These are phyloP conservation scores for Planoprotostelium fungivorum DNA, from an alignment of 78 protist species.

Conservation along the genomic window DNA sequence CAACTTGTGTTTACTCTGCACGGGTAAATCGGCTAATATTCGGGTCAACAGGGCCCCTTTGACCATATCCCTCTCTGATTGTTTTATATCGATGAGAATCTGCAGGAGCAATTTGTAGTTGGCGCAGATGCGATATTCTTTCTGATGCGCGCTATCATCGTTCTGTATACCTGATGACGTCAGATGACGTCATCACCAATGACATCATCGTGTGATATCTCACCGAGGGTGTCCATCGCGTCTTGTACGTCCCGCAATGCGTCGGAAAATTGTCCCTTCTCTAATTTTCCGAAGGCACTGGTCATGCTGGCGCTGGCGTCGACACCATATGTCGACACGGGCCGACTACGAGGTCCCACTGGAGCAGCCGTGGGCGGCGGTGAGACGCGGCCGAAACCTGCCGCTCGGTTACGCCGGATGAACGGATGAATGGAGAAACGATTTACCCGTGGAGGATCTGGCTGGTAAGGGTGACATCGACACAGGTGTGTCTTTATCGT, in stretches of 20 bases:
- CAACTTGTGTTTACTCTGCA: slow-evolving; percentile 29
- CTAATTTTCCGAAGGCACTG: neutral
- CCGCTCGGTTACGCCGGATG: too few species aligned
- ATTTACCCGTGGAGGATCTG: too few species aligned
- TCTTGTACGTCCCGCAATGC: neutral
- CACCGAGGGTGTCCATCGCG: neutral
- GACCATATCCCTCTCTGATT: neutral
- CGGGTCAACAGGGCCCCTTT: slow-evolving; percentile 11
- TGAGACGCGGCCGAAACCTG: too few species aligned
- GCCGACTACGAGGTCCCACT: too few species aligned
- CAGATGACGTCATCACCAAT: neutral
- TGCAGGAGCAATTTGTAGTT: neutral
- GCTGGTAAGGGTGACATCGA: neutral
- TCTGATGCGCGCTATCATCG: neutral
- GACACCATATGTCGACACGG: neutral
- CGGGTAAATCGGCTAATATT: slow-evolving; percentile 38
- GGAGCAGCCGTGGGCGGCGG: too few species aligned
- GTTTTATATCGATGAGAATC: neutral
- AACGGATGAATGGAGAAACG: too few species aligned
- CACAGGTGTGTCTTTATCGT: neutral
- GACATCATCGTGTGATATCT: too few species aligned
- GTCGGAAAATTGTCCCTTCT: neutral
- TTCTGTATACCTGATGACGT: neutral
- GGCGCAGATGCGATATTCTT: neutral
- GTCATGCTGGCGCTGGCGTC: neutral